Conservation (phyloP, 768 basidiomycete genomes). For the Pilatotrama ljubarskyi region DNA sequence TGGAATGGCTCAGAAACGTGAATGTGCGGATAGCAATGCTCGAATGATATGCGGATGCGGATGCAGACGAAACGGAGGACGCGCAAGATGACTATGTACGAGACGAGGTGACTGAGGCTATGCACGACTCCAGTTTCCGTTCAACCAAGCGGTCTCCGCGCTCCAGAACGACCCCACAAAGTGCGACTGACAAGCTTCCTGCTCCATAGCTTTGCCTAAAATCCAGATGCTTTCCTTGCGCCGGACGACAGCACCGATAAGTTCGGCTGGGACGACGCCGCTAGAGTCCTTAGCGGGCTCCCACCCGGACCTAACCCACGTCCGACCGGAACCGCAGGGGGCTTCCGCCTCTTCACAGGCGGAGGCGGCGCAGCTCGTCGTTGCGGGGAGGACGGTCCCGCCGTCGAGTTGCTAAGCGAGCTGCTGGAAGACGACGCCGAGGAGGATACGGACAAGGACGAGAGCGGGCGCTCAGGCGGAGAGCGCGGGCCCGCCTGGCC, state of each 20-base stretch:
- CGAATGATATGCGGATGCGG: not conserved
- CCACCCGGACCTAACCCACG: slow-evolving; percentile 16
- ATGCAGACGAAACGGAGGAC: not conserved
- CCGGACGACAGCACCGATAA: slow-evolving; percentile 1
- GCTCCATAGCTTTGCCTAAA: not conserved
- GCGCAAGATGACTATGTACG: not conserved
- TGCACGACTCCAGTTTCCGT: too few relatives aligned
- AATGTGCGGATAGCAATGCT: slow-evolving; percentile 2
- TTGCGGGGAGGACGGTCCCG: slow-evolving; percentile 16
- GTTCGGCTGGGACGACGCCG: slow-evolving; percentile 16
- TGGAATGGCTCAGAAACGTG: not conserved
- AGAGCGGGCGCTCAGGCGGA: slow-evolving; percentile 18
- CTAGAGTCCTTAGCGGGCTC: slow-evolving; percentile 10
- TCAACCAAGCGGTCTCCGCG: too few relatives aligned
- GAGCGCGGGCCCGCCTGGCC: not conserved
- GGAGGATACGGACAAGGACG: slow-evolving; percentile 11
- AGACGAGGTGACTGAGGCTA: too few relatives aligned
- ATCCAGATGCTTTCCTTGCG: slow-evolving; percentile 7
- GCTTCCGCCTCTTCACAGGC: slow-evolving; percentile 61
- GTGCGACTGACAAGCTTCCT: not conserved
- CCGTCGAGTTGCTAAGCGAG: slow-evolving; percentile 6
- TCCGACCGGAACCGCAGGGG: slow-evolving; percentile 60
- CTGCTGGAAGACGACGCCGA: slow-evolving; percentile 11
- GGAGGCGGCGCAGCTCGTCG: slow-evolving; percentile 61
- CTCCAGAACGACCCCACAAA: too few relatives aligned